phyloP scores from a whole-genome alignment of 331 rosid genomes.

The Dryas integrifolia region DNA sequence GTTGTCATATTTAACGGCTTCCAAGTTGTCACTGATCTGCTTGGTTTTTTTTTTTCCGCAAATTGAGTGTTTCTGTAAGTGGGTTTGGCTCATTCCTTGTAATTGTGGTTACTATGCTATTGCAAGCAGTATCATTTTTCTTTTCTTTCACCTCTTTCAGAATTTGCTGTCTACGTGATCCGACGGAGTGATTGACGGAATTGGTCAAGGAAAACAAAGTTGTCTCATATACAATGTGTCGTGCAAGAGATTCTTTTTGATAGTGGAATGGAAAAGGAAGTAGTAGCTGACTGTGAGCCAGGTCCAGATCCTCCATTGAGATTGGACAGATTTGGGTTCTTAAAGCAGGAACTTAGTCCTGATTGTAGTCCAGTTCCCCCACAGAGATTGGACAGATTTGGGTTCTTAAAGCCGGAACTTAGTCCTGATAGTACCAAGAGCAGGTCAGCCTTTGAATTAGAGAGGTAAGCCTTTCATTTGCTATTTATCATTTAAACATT shows the following conservation, averaged over 20 bases:
- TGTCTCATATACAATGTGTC: conserved; percentile 20
- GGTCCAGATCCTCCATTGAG: conserved; percentile 67
- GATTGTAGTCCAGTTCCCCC: conserved; percentile 59
- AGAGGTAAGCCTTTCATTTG: conserved; percentile 50
- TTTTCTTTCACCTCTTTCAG: not conserved
- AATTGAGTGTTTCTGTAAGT: conserved; percentile 3
- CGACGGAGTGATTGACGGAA: not conserved
- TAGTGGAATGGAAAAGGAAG: conserved; percentile 74
- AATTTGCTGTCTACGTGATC: conserved; percentile 6
- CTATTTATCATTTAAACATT: not conserved
- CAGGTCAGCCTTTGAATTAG: conserved; percentile 51
- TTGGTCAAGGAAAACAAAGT: conserved; percentile 11
- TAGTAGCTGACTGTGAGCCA: conserved; percentile 58
- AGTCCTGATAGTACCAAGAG: conserved; percentile 50
- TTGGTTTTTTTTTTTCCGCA: no score
- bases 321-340: conserved; percentile 86
- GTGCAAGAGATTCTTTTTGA: conserved; percentile 28
- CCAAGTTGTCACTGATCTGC: conserved; percentile 1
- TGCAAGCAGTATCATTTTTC: not conserved
- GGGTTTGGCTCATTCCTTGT: not conserved
- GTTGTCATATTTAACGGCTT: conserved; percentile 12
- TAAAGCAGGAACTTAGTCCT: conserved; percentile 61
- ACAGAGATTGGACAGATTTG: conserved; percentile 79
- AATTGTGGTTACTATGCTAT: not conserved
- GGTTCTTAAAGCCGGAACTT: conserved; percentile 68